phyloP scores from a whole-genome alignment of 2,329 filamentous ascomycete species.

The Aspergillus neoniger region DNA sequence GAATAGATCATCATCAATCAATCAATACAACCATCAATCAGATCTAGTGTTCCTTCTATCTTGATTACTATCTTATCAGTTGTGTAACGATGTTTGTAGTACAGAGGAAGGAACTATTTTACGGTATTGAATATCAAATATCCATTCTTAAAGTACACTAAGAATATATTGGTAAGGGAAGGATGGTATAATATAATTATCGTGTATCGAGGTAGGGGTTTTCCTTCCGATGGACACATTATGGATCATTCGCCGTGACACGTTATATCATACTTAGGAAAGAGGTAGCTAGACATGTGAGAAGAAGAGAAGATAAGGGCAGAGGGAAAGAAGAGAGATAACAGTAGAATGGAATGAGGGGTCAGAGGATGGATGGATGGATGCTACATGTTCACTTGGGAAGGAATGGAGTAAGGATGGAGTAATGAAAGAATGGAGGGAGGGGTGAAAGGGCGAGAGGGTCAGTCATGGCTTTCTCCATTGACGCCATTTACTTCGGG shows the following conservation, averaged over 20 bases:
- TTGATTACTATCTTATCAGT: neutral
- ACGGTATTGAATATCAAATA: neutral
- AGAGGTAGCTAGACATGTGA: neutral
- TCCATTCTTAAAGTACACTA: neutral
- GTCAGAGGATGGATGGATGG: neutral
- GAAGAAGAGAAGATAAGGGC: neutral
- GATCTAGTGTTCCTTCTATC: neutral
- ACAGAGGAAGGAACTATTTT: neutral
- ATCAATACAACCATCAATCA: neutral
- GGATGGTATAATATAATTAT: neutral
- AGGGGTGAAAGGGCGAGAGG: neutral
- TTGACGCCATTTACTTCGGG: conserved; percentile 1
- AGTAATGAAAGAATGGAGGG: neutral
- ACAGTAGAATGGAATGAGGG: neutral
- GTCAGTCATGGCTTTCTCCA: neutral
- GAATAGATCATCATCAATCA: neutral
- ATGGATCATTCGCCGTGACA: conserved; percentile 6
- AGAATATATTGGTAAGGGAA: neutral
- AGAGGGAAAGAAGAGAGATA: neutral
- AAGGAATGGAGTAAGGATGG: neutral
- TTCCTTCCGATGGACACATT: neutral
- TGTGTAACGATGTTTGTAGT: too few relatives aligned
- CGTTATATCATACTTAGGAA: neutral
- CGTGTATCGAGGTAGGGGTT: neutral
- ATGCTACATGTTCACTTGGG: conserved; percentile 4